Conservation (phyloP, 768 basidiomycete genomes). For the Trametes villosa region DNA sequence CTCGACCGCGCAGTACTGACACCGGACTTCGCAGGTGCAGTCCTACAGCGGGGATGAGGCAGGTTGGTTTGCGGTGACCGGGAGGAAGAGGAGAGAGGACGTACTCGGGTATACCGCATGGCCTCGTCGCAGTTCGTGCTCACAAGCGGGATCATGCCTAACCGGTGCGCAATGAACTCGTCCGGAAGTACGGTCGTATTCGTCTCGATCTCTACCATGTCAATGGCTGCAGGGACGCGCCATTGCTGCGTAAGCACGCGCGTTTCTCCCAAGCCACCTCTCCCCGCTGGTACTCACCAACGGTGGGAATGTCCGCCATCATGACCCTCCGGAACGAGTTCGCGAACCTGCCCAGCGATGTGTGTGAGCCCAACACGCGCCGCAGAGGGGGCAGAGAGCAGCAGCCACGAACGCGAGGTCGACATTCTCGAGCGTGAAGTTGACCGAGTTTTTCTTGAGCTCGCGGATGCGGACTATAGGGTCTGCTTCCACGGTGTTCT, state of each 20-base stretch:
- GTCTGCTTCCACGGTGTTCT: slow-evolving; percentile 40
- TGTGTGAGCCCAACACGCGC: background rate
- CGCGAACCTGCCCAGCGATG: slow-evolving; percentile 64
- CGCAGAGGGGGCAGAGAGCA: background rate
- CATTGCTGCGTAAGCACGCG: slow-evolving; percentile 3
- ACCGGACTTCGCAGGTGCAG: slow-evolving; percentile 85
- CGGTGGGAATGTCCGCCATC: slow-evolving; percentile 96
- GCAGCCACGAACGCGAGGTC: slow-evolving; percentile 79
- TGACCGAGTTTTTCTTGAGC: slow-evolving; percentile 81
- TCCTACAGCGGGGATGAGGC: slow-evolving; percentile 56
- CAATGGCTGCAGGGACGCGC: slow-evolving; percentile 69
- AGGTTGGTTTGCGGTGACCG: background rate
- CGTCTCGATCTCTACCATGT: slow-evolving; percentile 89
- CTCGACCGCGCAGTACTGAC: slow-evolving; percentile 84
- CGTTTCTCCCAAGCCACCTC: background rate
- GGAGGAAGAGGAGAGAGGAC: slow-evolving; percentile 29
- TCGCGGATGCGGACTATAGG: slow-evolving; percentile 84
- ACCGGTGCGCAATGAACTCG: slow-evolving; percentile 95
- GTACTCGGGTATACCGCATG: slow-evolving; percentile 76
- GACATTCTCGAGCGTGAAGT: slow-evolving; percentile 94
- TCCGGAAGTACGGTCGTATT: slow-evolving; percentile 95
- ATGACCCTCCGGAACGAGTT: slow-evolving; percentile 93
- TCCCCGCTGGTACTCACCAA: slow-evolving; percentile 61
- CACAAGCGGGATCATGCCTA: slow-evolving; percentile 91
- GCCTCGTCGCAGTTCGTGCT: slow-evolving; percentile 89